Conservation (phyloP, 768 basidiomycete genomes). For the Mycena chlorophos region DNA sequence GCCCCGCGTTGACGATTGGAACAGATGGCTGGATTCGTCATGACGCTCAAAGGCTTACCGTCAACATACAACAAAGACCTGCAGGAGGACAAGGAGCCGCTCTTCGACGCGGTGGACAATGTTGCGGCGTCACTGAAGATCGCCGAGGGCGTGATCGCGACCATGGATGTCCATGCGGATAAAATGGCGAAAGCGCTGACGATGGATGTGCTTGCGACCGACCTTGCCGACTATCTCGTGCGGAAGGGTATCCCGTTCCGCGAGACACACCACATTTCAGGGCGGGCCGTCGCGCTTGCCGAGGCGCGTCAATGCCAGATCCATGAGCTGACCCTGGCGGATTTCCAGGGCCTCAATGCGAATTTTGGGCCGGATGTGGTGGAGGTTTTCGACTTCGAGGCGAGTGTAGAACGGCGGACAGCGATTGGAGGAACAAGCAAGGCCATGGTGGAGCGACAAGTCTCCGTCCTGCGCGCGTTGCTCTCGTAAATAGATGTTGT, state of each 20-base stretch:
- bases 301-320: constrained; percentile 81
- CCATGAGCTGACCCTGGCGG: constrained; percentile 74
- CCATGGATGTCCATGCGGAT: constrained; percentile 82
- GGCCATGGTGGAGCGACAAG: constrained; percentile 83
- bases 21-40: constrained; percentile 95
- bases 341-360: constrained; percentile 73
- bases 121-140: constrained; percentile 87
- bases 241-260: constrained; percentile 98
- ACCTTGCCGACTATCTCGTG: constrained; percentile 97
- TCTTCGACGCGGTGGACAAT: constrained; percentile 93
- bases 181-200: constrained; percentile 91
- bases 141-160: constrained; percentile 91
- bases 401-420: constrained; percentile 87
- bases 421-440: constrained; percentile 91
- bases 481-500: constrained; percentile 37
- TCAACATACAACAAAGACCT: constrained; percentile 99
- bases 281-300: constrained; percentile 92
- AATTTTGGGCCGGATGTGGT: constrained; percentile 83
- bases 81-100: constrained; percentile 97
- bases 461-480: constrained; percentile 67
- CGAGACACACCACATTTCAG: constrained; percentile 97
- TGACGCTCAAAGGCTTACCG: constrained; percentile 95
- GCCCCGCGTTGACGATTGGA: not conserved
- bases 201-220: constrained; percentile 98
- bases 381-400: constrained; percentile 91